Percentiles rank a stretch among this genome's conserved stretches.
Conservation (phyloP, 768 basidiomycete species). For the Termitomyces titanicus region DNA sequence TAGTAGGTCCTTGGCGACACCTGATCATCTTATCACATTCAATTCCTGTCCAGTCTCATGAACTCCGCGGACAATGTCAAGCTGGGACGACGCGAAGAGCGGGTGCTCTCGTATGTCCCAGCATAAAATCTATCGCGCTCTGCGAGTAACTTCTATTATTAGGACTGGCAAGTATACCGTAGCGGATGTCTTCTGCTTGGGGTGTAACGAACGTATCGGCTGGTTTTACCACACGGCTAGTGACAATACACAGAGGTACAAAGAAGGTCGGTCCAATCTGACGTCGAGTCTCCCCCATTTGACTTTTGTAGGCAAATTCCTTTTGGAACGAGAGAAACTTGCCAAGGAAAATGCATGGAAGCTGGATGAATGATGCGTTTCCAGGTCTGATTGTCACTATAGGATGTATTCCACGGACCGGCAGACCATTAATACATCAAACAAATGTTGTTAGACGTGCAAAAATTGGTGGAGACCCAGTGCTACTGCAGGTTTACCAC, state of each 20-base stretch:
- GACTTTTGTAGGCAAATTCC: slow-evolving; percentile 60
- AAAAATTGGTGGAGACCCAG: neutral
- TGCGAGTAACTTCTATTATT: slow-evolving; percentile 2
- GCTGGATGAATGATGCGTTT: slow-evolving; percentile 37
- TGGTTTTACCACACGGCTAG: slow-evolving; percentile 84
- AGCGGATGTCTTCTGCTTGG: slow-evolving; percentile 75
- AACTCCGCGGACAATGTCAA: slow-evolving; percentile 76
- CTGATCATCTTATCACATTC: neutral
- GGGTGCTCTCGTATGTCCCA: slow-evolving; percentile 56
- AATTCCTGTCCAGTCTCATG: slow-evolving; percentile 49
- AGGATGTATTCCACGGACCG: neutral
- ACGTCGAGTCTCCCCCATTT: neutral
- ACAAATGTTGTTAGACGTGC: neutral
- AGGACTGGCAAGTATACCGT: slow-evolving; percentile 83
- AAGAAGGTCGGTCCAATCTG: slow-evolving; percentile 55
- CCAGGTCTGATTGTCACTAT: neutral
- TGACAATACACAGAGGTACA: slow-evolving; percentile 77
- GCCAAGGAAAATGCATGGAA: slow-evolving; percentile 82
- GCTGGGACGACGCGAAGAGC: slow-evolving; percentile 70
- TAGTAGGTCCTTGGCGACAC: slow-evolving; percentile 48
- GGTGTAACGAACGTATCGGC: slow-evolving; percentile 74
- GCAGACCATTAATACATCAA: neutral
- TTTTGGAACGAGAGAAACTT: slow-evolving; percentile 75
- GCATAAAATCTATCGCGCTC: neutral
- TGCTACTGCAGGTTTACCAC: no score